Evolutionary conservation across 2,329 filamentous ascomycete genomes (phyloP), one percentile per base, ranked within the genome.

Genomic region (Plectosphaerella cucumerina): DNA sequence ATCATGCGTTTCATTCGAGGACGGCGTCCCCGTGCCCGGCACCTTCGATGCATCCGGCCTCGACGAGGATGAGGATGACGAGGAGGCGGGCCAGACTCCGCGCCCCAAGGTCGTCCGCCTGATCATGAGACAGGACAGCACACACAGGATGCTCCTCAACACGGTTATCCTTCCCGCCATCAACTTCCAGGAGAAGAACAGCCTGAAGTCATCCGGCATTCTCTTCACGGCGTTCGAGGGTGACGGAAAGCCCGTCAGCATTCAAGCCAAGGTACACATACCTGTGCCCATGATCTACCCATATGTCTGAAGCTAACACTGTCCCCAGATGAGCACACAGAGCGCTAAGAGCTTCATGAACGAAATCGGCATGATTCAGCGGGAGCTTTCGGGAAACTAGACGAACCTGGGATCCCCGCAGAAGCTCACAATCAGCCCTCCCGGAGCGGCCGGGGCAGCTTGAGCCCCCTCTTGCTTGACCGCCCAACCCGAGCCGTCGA

Each of bases 61-160:
- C 3, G 72, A 77, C 17, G 70, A 74, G 2, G 66, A 65, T 11
- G 62, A 58, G 4, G 60, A 58, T 18, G 63, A 60, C 37, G 59
- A 57, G 2, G 52, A 56, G 34, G 52, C 47, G 14, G 52, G 59
- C 37, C 57, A 53, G 41, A 60, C 59, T 31, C 51, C 44, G 26
- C 20, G 47, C 26, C 50, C 44, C 48, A 78, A 78, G 57, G 74
- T 82, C 51, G 78, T 86, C 21, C 87, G 93, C 41, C 81, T 97
- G 58, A 81, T 97, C 54, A 91, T 97, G 84, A 86, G 93, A 17
- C 90, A 95, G 58, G 92, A 97, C 62, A 90, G 91, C 53, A 94
- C 90, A 1, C 85, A 92, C 61, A 83, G 90, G 20, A 84, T 97
- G 49, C 85, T 96, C 55, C 75, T 97, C 47, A 97, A 97, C 70